A percentile compares a stretch with the other conserved stretches of the same genome.
These are phyloP conservation scores for Claviceps pusilla DNA, from an alignment of 2,329 filamentous ascomycete species.

Conservation along the genomic window DNA sequence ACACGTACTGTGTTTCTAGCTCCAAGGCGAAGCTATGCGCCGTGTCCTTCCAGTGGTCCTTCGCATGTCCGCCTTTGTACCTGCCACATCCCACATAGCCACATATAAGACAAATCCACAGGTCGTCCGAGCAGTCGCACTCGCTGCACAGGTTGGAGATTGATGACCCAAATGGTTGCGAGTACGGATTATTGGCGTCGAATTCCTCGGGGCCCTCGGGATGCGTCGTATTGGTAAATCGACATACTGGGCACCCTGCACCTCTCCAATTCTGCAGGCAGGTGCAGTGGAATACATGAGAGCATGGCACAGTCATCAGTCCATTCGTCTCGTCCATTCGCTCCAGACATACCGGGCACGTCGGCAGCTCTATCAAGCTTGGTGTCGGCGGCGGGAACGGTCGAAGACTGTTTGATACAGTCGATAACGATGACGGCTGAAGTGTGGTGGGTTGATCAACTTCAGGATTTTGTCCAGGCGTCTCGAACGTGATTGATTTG, in stretches of 20 bases:
- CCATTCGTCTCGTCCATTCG: conserved; percentile 97
- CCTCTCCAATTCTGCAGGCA: conserved; percentile 95
- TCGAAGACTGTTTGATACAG: conserved; percentile 32
- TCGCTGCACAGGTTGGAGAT: conserved; percentile 61
- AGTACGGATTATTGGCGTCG: conserved; percentile 34
- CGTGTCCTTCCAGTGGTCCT: conserved; percentile 82
- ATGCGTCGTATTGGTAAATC: conserved; percentile 51
- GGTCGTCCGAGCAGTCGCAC: conserved; percentile 65
- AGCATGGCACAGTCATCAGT: conserved; percentile 86
- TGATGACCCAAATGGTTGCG: conserved; percentile 41
- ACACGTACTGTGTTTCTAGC: conserved; percentile 83
- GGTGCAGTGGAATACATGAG: conserved; percentile 94
- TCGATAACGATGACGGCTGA: conserved; percentile 21
- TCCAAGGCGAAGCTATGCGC: conserved; percentile 87
- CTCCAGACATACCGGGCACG: conserved; percentile 90
- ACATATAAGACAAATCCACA: conserved; percentile 93
- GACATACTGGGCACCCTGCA: conserved; percentile 83
- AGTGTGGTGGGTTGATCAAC: conserved; percentile 44
- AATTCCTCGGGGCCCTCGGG: conserved; percentile 17
- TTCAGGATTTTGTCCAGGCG: conserved; percentile 33
- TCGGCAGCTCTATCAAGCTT: conserved; percentile 77
- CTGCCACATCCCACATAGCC: conserved; percentile 85
- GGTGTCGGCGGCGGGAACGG: conserved; percentile 58
- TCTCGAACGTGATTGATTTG: conserved; percentile 76
- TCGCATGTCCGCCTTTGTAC: conserved; percentile 87